phyloP scores from a whole-genome alignment of 1,284 basidiomycete species.

The Anthracocystis walkeri region DNA sequence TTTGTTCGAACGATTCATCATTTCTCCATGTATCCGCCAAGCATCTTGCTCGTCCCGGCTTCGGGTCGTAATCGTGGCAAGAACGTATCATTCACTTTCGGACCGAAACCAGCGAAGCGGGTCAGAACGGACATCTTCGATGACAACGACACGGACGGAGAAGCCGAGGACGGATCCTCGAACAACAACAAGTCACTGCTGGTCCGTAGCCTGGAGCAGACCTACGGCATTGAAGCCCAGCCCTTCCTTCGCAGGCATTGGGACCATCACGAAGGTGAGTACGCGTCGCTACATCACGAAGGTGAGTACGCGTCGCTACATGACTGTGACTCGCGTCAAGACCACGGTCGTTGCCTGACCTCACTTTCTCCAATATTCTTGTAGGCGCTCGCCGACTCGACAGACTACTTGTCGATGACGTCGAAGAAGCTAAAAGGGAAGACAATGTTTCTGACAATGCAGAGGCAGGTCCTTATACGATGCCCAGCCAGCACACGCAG shows the following conservation, averaged over 20 bases:
- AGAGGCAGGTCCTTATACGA: background rate
- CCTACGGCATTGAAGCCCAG: conserved; percentile 77
- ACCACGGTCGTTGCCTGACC: background rate
- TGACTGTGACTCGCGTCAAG: background rate
- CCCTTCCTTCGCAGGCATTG: conserved; percentile 81
- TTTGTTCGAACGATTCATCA: conserved; percentile 90
- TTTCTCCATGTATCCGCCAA: conserved; percentile 80
- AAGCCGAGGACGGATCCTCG: background rate
- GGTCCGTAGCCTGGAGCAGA: conserved; percentile 79
- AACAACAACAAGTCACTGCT: conserved; percentile 69
- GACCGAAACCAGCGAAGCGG: conserved; percentile 11
- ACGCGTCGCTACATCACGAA: conserved; percentile 7
- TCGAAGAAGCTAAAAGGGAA: conserved; percentile 70
- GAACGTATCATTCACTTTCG: background rate
- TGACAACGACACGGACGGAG: background rate
- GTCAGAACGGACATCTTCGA: background rate
- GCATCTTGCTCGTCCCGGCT: conserved; percentile 73
- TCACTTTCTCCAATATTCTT: background rate
- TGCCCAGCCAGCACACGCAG: conserved; percentile 7
- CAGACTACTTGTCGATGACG: conserved; percentile 80
- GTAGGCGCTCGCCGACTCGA: conserved; percentile 81
- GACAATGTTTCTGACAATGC: background rate
- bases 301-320: background rate
- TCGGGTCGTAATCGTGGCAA: conserved; percentile 3
- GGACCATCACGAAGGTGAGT: conserved; percentile 80